phyloP scores from a whole-genome alignment of 164 flowering plant genomes.

The Kingdonia uniflora region DNA sequence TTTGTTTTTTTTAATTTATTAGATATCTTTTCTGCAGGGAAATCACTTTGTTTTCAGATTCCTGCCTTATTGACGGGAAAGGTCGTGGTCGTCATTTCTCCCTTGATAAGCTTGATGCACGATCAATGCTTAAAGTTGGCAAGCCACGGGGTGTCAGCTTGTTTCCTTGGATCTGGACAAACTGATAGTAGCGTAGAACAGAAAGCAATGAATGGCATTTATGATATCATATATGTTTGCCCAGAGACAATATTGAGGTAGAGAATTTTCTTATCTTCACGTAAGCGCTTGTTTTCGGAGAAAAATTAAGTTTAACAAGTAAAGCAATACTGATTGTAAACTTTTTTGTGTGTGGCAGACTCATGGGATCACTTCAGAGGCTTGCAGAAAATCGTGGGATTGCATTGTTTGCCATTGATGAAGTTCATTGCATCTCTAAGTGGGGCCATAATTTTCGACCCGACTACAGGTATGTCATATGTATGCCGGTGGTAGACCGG shows the following conservation, averaged over 20 bases:
- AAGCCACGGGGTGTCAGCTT: conserved; percentile 79
- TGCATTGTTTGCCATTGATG: conserved; percentile 91
- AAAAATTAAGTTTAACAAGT: too few species aligned
- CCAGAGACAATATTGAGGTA: conserved; percentile 86
- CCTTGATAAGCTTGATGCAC: conserved; percentile 92
- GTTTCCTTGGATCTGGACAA: conserved; percentile 96
- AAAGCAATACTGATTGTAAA: too few species aligned
- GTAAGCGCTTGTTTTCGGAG: too few species aligned
- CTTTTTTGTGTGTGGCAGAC: conserved; percentile 30
- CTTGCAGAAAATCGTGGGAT: conserved; percentile 80
- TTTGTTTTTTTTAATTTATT: neutral
- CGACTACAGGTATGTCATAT: conserved; percentile 88
- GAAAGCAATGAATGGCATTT: conserved; percentile 78
- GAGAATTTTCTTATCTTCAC: too few species aligned
- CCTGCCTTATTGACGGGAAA: conserved; percentile 85
- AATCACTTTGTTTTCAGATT: conserved; percentile 86
- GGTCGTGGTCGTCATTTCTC: conserved; percentile 86
- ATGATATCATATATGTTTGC: conserved; percentile 68
- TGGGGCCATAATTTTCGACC: conserved; percentile 99
- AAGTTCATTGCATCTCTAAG: conserved; percentile 91
- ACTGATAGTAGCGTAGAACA: conserved; percentile 61
- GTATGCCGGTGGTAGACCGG: too few species aligned
- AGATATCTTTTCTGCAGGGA: conserved; percentile 41
- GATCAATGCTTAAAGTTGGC: conserved; percentile 89
- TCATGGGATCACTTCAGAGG: conserved; percentile 61